These are phyloP conservation scores for Sugiyamaella xylanicola DNA, from an alignment of 1,139 yeast species.

Conservation along the genomic window DNA sequence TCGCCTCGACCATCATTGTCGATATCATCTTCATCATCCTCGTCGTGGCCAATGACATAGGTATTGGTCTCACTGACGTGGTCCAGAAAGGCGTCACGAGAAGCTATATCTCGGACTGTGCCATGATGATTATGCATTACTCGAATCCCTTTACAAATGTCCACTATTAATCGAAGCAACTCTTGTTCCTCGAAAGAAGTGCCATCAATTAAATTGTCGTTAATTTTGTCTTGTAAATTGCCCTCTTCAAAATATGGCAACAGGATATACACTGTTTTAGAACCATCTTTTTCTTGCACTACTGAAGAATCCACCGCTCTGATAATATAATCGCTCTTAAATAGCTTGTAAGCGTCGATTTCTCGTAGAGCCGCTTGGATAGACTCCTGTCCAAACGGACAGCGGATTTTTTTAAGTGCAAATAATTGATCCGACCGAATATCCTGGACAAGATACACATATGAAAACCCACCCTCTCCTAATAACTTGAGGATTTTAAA, in stretches of 20 bases:
- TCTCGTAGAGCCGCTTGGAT: slow-evolving; percentile 74
- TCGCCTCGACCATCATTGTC: background rate
- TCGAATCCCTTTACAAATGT: slow-evolving; percentile 72
- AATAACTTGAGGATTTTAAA: slow-evolving; percentile 61
- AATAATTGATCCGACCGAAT: slow-evolving; percentile 52
- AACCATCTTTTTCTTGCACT: slow-evolving; percentile 73
- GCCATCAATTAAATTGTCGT: slow-evolving; percentile 60
- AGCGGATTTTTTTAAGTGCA: slow-evolving; percentile 83
- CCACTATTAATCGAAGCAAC: slow-evolving; percentile 61
- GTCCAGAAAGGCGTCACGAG: slow-evolving; percentile 69
- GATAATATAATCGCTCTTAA: slow-evolving; percentile 67
- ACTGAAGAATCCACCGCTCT: slow-evolving; percentile 70
- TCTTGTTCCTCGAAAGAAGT: slow-evolving; percentile 60
- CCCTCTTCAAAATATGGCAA: slow-evolving; percentile 74
- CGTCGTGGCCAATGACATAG: slow-evolving; percentile 22
- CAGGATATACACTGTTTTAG: slow-evolving; percentile 73
- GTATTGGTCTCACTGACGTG: slow-evolving; percentile 23
- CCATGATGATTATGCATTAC: slow-evolving; percentile 65
- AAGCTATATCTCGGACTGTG: slow-evolving; percentile 1
- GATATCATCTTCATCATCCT: slow-evolving; percentile 23
- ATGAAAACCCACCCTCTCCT: slow-evolving; percentile 91
- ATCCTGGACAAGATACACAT: slow-evolving; percentile 76
- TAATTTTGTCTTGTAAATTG: slow-evolving; percentile 78
- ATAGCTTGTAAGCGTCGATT: slow-evolving; percentile 71
- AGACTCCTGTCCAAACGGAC: slow-evolving; percentile 83